phyloP scores from a whole-genome alignment of 768 basidiomycete genomes.

The Krasilnikovozyma curviuscula region DNA sequence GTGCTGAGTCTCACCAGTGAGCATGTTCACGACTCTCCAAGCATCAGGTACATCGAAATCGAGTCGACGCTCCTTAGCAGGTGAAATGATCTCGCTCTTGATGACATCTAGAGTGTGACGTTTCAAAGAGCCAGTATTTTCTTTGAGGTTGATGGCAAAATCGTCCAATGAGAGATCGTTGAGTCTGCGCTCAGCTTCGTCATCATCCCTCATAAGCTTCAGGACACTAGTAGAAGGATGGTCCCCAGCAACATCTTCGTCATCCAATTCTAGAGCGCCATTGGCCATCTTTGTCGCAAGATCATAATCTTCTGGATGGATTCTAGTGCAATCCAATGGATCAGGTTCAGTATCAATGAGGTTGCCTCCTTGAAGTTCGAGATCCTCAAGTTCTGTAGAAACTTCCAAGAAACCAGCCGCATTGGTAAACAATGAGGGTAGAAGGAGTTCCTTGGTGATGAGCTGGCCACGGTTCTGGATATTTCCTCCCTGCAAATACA shows the following conservation, averaged over 20 bases:
- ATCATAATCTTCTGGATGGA: slow-evolving; percentile 95
- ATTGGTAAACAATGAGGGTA: slow-evolving; percentile 77
- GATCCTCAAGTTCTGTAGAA: slow-evolving; percentile 37
- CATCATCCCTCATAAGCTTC: slow-evolving; percentile 61
- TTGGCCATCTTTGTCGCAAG: slow-evolving; percentile 96
- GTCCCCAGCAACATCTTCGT: slow-evolving; percentile 72
- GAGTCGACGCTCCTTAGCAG: slow-evolving; percentile 56
- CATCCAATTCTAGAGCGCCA: slow-evolving; percentile 89
- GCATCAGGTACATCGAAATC: slow-evolving; percentile 44
- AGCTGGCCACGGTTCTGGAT: slow-evolving; percentile 75
- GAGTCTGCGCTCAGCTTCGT: slow-evolving; percentile 52
- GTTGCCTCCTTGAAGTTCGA: slow-evolving; percentile 40
- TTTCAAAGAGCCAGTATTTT: slow-evolving; percentile 65
- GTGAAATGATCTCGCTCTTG: slow-evolving; percentile 58
- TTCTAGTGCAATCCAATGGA: slow-evolving; percentile 81
- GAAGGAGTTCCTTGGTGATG: slow-evolving; percentile 56
- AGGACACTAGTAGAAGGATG: slow-evolving; percentile 79
- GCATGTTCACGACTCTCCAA: slow-evolving; percentile 82
- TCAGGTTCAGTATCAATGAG: slow-evolving; percentile 59
- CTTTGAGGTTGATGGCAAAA: slow-evolving; percentile 78
- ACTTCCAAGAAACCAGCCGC: slow-evolving; percentile 59
- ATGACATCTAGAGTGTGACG: slow-evolving; percentile 77
- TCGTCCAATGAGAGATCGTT: slow-evolving; percentile 85
- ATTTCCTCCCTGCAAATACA: slow-evolving; percentile 49
- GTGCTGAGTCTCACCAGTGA: slow-evolving; percentile 69